Percentiles rank a stretch among this genome's conserved stretches.
Conservation (phyloP, 1,284 basidiomycete species). For the Cryptococcus neoformans region DNA sequence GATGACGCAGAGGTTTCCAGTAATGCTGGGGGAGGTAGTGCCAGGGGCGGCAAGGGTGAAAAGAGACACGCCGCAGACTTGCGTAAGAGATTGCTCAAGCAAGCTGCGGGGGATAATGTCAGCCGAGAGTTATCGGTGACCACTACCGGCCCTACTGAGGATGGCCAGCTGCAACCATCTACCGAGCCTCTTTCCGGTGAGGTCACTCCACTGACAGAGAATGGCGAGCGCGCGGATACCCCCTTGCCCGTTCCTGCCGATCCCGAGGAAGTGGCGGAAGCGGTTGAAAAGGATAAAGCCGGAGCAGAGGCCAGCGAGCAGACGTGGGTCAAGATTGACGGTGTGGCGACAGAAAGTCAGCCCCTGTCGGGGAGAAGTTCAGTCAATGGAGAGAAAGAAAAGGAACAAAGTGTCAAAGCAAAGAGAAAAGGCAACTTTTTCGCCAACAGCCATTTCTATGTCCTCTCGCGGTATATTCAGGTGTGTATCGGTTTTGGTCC, state of each 20-base stretch:
- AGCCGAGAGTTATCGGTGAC: slow-evolving; percentile 57
- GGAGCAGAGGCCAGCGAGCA: slow-evolving; percentile 44
- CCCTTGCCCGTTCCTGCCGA: slow-evolving; percentile 37
- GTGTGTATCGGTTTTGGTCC: slow-evolving; percentile 52
- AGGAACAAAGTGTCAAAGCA: slow-evolving; percentile 16
- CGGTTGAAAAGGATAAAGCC: slow-evolving; percentile 46
- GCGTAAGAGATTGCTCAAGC: slow-evolving; percentile 72
- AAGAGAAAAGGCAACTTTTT: slow-evolving; percentile 65
- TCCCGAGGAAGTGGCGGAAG: slow-evolving; percentile 44
- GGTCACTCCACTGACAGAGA: slow-evolving; percentile 29
- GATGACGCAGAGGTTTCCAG: slow-evolving; percentile 53
- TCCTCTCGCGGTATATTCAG: slow-evolving; percentile 80
- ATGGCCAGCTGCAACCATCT: slow-evolving; percentile 8
- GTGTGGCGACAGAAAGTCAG: slow-evolving; percentile 22
- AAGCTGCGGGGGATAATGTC: slow-evolving; percentile 55
- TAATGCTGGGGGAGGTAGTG: slow-evolving; percentile 14
- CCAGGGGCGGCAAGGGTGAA: slow-evolving; percentile 35
- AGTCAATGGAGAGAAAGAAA: slow-evolving; percentile 8
- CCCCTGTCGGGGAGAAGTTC: slow-evolving; percentile 19
- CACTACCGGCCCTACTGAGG: slow-evolving; percentile 38
- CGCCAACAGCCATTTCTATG: slow-evolving; percentile 90
- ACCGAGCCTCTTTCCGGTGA: slow-evolving; percentile 20
- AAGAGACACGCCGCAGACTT: slow-evolving; percentile 60
- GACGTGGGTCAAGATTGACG: slow-evolving; percentile 53
- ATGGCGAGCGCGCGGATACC: slow-evolving; percentile 34